Base-by-base conservation (phyloP, 345 rosid genomes). In the Alliaria petiolata region DNA sequence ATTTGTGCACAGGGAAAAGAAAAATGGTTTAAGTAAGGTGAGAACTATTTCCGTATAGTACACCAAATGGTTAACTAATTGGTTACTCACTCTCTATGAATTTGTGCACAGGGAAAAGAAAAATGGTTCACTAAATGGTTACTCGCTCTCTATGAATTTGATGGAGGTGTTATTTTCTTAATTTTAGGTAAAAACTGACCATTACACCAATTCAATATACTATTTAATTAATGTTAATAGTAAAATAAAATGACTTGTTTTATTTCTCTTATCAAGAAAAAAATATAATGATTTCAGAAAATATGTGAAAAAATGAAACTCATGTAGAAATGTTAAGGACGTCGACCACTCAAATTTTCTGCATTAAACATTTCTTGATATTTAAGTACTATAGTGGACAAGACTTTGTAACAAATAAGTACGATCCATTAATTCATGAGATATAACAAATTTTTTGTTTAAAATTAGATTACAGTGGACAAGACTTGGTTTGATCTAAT, bases 401-500 rank as follows among this genome's bases (percentile, higher is more conserved):
- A 22, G 71, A 65, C 66, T 38, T 44, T 47, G n/a, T n/a, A n/a
- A n/a, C n/a, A n/a, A n/a, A n/a, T n/a, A n/a, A n/a, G n/a, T 49
- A 65, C 7, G 4, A 19, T 72, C 26, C 40, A 28, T 49, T 73
- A 11, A 6, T 19, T 72, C 26, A 15, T 20, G 65, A 36, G n/a
- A 46, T 36, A 65, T 51, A 31, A 14, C n/a, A 31, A 17, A 39
- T 47, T 26, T 56, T 19, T 1, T 0, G 12, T 28, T n/a, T 10
- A 7, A 2, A 56, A 46, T 30, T 26, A 26, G 13, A 44, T 44
- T 43, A 22, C 25, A 22, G 3, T 22, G 25, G 70, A 66, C 49
- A 54, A 47, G 71, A 65, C 66, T 38, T 44, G 38, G n/a, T 53
- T n/a, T 20, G 65, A 36, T n/a, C 36, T 36, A n/a, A n/a, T n/a